These are phyloP conservation scores for Achlya hypogyna DNA, from an alignment of 352 stramenopile genomes.

Conservation along the genomic window DNA sequence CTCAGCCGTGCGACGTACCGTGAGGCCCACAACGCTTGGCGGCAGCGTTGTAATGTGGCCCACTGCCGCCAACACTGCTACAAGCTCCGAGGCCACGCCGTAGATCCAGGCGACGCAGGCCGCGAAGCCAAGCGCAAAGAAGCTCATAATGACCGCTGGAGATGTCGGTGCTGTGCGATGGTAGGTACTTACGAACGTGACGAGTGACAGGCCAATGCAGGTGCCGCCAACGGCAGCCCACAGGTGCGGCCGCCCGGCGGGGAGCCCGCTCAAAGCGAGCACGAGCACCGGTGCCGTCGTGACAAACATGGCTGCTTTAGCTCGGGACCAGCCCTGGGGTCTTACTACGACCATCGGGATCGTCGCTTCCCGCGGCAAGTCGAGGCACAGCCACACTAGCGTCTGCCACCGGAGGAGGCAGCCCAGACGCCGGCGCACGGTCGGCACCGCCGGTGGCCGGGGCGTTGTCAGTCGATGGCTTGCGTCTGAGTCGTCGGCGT, in stretches of 20 bases:
- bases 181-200: constrained; percentile 59
- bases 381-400: constrained; percentile 39
- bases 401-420: neutral
- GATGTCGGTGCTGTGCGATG: constrained; percentile 48
- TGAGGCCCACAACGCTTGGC: constrained; percentile 68
- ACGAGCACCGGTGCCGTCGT: constrained; percentile 82
- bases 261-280: constrained; percentile 43
- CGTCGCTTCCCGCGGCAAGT: constrained; percentile 52
- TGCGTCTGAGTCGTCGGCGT: neutral
- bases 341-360: constrained; percentile 60
- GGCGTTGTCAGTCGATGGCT: too few relatives aligned
- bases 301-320: constrained; percentile 74
- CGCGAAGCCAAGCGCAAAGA: constrained; percentile 60
- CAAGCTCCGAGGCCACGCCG: constrained; percentile 75
- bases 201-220: constrained; percentile 35
- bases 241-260: constrained; percentile 23
- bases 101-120: constrained; percentile 91
- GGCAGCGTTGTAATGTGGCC: constrained; percentile 65
- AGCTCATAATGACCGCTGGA: constrained; percentile 26
- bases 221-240: constrained; percentile 33
- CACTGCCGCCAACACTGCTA: constrained; percentile 67
- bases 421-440: too few relatives aligned
- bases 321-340: constrained; percentile 50
- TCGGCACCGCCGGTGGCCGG: too few relatives aligned
- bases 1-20: constrained; percentile 25